phyloP scores from a whole-genome alignment of 257 asterid species.

The Solanum piurae region DNA sequence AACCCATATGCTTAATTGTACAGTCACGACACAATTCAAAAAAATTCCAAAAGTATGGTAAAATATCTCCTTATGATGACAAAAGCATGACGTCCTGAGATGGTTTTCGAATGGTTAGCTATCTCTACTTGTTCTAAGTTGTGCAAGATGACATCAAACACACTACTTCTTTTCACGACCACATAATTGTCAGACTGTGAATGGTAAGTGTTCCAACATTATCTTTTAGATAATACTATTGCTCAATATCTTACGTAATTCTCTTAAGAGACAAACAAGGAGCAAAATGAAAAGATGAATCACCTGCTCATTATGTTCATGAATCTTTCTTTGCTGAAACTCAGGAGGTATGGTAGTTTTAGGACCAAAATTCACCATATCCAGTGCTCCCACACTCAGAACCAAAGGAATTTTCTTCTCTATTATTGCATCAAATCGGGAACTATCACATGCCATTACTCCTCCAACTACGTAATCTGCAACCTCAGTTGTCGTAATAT shows the following conservation, averaged over 20 bases:
- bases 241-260: background rate
- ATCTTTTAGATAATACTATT: background rate
- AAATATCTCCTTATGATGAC: background rate
- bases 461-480: conserved; percentile 95
- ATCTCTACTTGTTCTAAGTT: background rate
- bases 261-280: background rate
- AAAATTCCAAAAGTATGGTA: background rate
- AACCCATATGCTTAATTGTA: background rate
- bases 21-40: background rate
- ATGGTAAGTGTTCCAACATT: background rate
- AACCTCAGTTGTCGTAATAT: conserved; percentile 90
- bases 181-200: background rate
- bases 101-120: background rate
- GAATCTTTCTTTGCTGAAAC: conserved; percentile 53
- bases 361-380: conserved; percentile 95
- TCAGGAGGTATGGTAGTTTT: conserved; percentile 55
- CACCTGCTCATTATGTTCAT: conserved; percentile 87
- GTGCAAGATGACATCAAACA: background rate
- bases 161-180: background rate
- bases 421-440: conserved; percentile 69
- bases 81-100: background rate
- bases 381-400: conserved; percentile 90
- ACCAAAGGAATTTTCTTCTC: conserved; percentile 86
- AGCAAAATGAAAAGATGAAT: conserved; percentile 1
- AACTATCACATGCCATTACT: conserved; percentile 78